Conservation (phyloP, 441 rosid genomes). For the Euphorbia corollata region DNA sequence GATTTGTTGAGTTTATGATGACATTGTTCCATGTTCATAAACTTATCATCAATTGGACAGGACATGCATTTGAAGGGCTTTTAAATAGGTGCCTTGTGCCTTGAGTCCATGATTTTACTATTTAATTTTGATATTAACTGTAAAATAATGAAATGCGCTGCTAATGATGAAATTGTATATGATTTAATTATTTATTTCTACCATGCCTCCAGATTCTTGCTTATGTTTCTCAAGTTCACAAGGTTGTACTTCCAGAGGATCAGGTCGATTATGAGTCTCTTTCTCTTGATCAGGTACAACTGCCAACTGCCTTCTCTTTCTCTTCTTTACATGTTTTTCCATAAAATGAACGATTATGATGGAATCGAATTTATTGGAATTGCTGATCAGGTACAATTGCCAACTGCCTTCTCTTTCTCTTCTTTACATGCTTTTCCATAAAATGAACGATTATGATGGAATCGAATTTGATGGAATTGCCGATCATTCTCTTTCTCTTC, state of each 20-base stretch:
- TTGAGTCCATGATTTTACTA: neutral
- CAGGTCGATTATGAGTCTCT: slow-evolving; percentile 54
- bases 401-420: neutral
- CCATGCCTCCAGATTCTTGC: slow-evolving; percentile 66
- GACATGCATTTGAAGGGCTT: neutral
- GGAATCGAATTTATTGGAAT: too few relatives aligned
- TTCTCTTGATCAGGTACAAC: slow-evolving; percentile 65
- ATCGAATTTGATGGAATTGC: too few relatives aligned
- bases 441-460: neutral
- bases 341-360: neutral
- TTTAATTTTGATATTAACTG: neutral
- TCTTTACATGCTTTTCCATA: neutral
- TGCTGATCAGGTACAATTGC: slow-evolving; percentile 57
- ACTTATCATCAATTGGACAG: neutral
- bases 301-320: neutral
- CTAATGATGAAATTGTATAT: neutral
- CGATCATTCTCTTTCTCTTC: slow-evolving; percentile 28
- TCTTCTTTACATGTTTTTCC: neutral
- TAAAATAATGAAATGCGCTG: neutral
- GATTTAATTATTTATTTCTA: too few relatives aligned
- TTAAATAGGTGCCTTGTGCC: neutral
- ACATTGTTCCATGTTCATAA: neutral
- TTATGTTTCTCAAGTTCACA: slow-evolving; percentile 87
- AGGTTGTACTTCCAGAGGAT: slow-evolving; percentile 71
- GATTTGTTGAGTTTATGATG: neutral